Conservation (phyloP, 495 filamentous ascomycete genomes). For the Eremomyces bilateralis region DNA sequence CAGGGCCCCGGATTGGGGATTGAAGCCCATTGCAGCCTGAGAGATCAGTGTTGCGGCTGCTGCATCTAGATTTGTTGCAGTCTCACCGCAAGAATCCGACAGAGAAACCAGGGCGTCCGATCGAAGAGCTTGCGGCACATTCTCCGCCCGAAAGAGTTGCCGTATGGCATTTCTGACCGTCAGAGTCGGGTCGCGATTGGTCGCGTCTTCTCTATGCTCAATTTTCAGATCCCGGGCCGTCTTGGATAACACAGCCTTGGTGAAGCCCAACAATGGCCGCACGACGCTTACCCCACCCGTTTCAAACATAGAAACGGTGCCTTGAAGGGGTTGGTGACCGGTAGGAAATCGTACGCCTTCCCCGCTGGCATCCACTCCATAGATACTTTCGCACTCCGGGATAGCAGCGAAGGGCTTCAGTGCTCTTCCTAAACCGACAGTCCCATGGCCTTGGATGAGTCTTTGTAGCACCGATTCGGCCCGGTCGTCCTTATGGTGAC, state of each 20-base stretch:
- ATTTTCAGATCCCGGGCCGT: conserved; percentile 46
- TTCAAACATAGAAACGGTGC: conserved; percentile 26
- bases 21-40: background rate
- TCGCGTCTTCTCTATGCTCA: conserved; percentile 62
- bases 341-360: background rate
- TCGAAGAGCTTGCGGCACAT: background rate
- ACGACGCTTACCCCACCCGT: conserved; percentile 47
- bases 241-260: conserved; percentile 45
- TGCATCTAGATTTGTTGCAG: background rate
- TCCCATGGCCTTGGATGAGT: too few relatives aligned
- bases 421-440: too few relatives aligned
- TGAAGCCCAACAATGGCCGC: conserved; percentile 53
- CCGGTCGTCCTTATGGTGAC: conserved; percentile 71
- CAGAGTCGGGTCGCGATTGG: conserved; percentile 59
- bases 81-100: background rate
- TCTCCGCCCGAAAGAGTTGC: conserved; percentile 9
- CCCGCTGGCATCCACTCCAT: conserved; percentile 48
- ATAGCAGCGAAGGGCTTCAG: conserved; percentile 43
- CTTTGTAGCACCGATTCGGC: conserved; percentile 75
- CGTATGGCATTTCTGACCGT: conserved; percentile 68
- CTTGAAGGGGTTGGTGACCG: background rate
- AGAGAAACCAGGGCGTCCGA: background rate
- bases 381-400: conserved; percentile 61
- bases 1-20: background rate
- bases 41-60: background rate